phyloP scores from a whole-genome alignment of 1,284 basidiomycete genomes.

The Cystobasidiaceae sp. region DNA sequence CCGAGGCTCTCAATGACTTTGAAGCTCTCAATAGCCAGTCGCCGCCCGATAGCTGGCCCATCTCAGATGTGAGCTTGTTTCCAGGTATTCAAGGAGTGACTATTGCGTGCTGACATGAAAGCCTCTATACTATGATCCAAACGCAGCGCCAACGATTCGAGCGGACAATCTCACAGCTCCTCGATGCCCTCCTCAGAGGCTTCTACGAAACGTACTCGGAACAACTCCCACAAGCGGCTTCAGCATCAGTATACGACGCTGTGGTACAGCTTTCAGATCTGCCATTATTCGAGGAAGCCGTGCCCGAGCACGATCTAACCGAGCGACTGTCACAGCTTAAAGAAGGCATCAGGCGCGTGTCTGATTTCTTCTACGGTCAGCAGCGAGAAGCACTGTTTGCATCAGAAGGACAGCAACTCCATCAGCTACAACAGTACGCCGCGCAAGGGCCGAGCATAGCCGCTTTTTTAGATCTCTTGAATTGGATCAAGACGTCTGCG shows the following conservation, averaged over 20 bases:
- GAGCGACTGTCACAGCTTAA: constrained; percentile 45
- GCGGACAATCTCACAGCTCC: constrained; percentile 49
- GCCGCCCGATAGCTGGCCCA: constrained; percentile 61
- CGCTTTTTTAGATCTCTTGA: constrained; percentile 72
- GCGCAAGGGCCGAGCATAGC: constrained; percentile 60
- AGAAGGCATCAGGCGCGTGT: constrained; percentile 58
- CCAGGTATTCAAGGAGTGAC: constrained; percentile 7
- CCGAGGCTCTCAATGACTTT: constrained; percentile 74
- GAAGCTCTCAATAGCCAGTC: constrained; percentile 64
- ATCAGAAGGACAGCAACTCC: constrained; percentile 45
- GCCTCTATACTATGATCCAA: constrained; percentile 42
- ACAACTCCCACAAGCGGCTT: neutral
- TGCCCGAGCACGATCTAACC: constrained; percentile 39
- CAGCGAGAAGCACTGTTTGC: constrained; percentile 34
- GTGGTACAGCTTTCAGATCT: constrained; percentile 37
- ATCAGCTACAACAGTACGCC: constrained; percentile 58
- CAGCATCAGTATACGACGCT: neutral
- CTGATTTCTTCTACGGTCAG: constrained; percentile 57
- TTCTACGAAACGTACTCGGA: constrained; percentile 59
- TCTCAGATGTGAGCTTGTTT: constrained; percentile 62
- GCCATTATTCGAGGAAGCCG: constrained; percentile 40
- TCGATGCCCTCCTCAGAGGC: constrained; percentile 76
- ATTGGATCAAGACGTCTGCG: constrained; percentile 79
- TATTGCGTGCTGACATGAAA: constrained; percentile 41
- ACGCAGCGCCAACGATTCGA: neutral